phyloP scores from a whole-genome alignment of 805 yeast genomes.

The Yarrowia porcina region DNA sequence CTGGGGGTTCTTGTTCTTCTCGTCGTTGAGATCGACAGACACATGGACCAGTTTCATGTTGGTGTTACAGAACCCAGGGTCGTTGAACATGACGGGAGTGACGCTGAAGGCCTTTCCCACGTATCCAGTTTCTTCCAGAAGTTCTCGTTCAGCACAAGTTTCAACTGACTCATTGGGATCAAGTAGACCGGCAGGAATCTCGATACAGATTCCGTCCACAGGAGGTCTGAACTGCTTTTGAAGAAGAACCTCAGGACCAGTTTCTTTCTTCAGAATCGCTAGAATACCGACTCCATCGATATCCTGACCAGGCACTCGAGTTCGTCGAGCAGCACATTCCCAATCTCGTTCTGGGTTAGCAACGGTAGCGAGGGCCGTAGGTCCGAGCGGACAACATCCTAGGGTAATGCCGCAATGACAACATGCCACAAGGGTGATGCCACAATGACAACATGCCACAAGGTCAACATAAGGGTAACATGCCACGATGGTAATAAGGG shows the following conservation, averaged over 20 bases:
- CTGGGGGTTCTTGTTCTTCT: constrained; percentile 63
- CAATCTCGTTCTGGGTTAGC: constrained; percentile 56
- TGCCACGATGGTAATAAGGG: too few relatives aligned
- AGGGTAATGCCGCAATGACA: too few relatives aligned
- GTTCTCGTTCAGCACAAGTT: constrained; percentile 80
- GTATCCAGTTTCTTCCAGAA: constrained; percentile 91
- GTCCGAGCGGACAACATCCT: too few relatives aligned
- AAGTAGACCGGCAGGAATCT: constrained; percentile 91
- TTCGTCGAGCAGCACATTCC: constrained; percentile 85
- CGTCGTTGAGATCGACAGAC: constrained; percentile 64
- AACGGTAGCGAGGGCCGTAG: too few relatives aligned
- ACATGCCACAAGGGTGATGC: too few relatives aligned
- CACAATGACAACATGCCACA: too few relatives aligned
- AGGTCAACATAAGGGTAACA: too few relatives aligned
- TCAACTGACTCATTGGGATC: constrained; percentile 79
- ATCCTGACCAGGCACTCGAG: constrained; percentile 59
- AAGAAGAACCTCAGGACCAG: constrained; percentile 55
- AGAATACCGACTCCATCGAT: constrained; percentile 87
- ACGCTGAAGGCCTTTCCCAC: constrained; percentile 55
- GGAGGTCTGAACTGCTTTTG: constrained; percentile 96
- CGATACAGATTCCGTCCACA: constrained; percentile 80
- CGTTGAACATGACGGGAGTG: constrained; percentile 58
- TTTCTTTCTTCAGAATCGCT: constrained; percentile 54
- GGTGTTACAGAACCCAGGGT: constrained; percentile 90
- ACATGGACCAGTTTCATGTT: constrained; percentile 76